Conservation (phyloP, 2,329 filamentous ascomycete genomes). For the Penicillium sp. region DNA sequence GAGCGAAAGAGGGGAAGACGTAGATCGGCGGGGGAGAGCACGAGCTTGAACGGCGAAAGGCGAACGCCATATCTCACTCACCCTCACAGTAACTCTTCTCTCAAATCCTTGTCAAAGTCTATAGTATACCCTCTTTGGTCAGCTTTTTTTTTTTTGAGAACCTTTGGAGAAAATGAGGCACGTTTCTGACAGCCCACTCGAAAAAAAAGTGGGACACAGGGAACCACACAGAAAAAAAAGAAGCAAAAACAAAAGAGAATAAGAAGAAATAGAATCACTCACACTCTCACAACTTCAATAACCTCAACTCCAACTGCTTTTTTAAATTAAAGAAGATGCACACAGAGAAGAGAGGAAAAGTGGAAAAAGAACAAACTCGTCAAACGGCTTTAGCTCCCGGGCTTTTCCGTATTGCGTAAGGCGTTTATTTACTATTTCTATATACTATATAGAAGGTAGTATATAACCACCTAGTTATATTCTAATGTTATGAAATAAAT, state of each 20-base stretch:
- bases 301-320: constrained; percentile 5
- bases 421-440: background rate
- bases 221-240: constrained; percentile 3
- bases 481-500: background rate
- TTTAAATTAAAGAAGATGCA: constrained; percentile 10
- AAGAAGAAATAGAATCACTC: background rate
- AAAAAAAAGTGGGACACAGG: constrained; percentile 15
- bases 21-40: constrained; percentile 9
- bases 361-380: constrained; percentile 24
- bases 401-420: constrained; percentile 42
- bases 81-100: constrained; percentile 29
- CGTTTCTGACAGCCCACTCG: constrained; percentile 32
- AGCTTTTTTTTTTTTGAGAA: constrained; percentile 24
- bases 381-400: constrained; percentile 37
- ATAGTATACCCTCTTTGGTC: constrained; percentile 12
- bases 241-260: background rate
- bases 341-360: constrained; percentile 15
- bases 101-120: constrained; percentile 26
- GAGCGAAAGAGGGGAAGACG: constrained; percentile 10
- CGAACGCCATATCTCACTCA: constrained; percentile 23
- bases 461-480: too few species aligned
- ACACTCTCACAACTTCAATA: constrained; percentile 5
- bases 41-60: constrained; percentile 4
- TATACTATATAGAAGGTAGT: background rate
- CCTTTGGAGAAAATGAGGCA: constrained; percentile 25